Percentiles rank a stretch among this genome's conserved stretches.
phyloP scores from a whole-genome alignment of 108 stramenopile species.

The Nitzschia putrida region DNA sequence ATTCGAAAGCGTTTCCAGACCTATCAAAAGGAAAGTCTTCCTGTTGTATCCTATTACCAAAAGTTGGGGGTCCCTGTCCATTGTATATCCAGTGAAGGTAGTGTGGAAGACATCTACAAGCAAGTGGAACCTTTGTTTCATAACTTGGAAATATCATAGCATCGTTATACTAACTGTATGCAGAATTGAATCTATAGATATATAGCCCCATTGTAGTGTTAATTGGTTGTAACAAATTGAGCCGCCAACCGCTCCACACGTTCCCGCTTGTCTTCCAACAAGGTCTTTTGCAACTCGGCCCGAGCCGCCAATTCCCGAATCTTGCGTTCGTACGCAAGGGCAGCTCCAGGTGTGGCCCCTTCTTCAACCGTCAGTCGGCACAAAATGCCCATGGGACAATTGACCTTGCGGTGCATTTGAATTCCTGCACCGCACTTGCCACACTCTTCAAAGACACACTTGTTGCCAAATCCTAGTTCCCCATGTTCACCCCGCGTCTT shows the following conservation, averaged over 20 bases:
- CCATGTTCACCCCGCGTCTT: conserved; percentile 78
- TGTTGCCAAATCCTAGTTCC: conserved; percentile 85
- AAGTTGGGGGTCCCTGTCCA: neutral
- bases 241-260: conserved; percentile 23
- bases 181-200: neutral
- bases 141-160: no score
- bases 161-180: neutral
- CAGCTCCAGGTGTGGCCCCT: conserved; percentile 57
- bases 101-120: no score
- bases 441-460: conserved; percentile 72
- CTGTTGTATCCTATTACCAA: conserved; percentile 45
- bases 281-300: conserved; percentile 56
- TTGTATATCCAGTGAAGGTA: neutral
- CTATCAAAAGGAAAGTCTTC: conserved; percentile 77
- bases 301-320: conserved; percentile 67
- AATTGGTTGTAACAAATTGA: conserved; percentile 9
- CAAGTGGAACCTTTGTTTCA: no score
- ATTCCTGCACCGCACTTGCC: conserved; percentile 68
- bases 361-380: conserved; percentile 61
- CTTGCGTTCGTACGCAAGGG: conserved; percentile 53
- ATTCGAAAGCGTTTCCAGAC: conserved; percentile 87
- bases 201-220: neutral
- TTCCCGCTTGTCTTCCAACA: conserved; percentile 36
- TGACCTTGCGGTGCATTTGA: conserved; percentile 47
- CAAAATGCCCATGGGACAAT: conserved; percentile 61